A percentile compares a stretch with the other conserved stretches of the same genome.
Conservation (phyloP, 2,329 filamentous ascomycete species). For the Colletotrichum melonis region DNA sequence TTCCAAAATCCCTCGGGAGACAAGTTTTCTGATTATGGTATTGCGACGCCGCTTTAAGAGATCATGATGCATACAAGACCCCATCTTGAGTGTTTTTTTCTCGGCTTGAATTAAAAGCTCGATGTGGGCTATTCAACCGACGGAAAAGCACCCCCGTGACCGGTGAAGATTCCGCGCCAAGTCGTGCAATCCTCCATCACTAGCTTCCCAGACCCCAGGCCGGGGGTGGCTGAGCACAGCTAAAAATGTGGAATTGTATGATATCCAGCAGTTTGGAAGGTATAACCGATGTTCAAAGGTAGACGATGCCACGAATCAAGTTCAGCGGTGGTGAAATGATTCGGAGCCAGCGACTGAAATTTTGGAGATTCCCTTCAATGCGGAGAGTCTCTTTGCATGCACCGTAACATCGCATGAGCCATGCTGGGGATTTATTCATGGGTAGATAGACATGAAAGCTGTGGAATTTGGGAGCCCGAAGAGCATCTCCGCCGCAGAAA, state of each 20-base stretch:
- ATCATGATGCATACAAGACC: neutral
- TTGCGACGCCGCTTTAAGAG: no score
- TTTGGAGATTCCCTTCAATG: neutral
- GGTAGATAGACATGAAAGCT: neutral
- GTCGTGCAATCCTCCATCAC: neutral
- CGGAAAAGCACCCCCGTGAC: constrained; percentile 21
- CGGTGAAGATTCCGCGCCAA: constrained; percentile 22
- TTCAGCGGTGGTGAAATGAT: neutral
- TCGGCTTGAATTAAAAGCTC: neutral
- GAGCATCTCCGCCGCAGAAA: neutral
- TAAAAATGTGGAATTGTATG: constrained; percentile 14
- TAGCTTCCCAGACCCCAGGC: constrained; percentile 2
- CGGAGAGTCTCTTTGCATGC: neutral
- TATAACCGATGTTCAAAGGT: constrained; percentile 18
- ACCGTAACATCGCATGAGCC: neutral
- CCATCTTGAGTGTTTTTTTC: neutral
- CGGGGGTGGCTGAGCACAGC: constrained; percentile 30
- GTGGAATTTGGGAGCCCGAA: neutral
- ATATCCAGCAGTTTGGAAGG: constrained; percentile 8
- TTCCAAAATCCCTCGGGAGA: no score
- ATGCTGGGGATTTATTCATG: neutral
- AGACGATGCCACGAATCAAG: neutral
- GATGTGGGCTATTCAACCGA: neutral
- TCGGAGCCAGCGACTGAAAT: neutral
- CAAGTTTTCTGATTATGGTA: no score